phyloP scores from a whole-genome alignment of 1,139 yeast genomes.

The Arxiozyma bovina region DNA sequence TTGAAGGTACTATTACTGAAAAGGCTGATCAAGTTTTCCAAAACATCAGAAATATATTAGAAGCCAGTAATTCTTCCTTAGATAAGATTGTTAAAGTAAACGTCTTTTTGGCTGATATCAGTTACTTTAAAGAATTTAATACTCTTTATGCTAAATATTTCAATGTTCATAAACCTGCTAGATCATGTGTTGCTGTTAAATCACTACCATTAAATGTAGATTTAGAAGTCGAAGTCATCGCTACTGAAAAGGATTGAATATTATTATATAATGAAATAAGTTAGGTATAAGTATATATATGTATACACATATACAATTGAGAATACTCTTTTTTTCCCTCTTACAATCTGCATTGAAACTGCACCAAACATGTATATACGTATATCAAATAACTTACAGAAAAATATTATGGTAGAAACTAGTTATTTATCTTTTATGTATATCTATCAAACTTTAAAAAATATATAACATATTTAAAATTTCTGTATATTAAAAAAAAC shows the following conservation, averaged over 20 bases:
- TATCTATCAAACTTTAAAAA: neutral
- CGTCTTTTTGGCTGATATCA: slow-evolving; percentile 82
- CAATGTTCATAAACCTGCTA: slow-evolving; percentile 78
- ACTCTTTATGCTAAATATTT: slow-evolving; percentile 76
- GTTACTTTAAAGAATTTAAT: slow-evolving; percentile 73
- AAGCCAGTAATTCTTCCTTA: slow-evolving; percentile 61
- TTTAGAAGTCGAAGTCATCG: slow-evolving; percentile 69
- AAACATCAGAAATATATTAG: slow-evolving; percentile 67
- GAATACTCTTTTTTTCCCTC: neutral
- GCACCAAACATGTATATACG: too few species aligned
- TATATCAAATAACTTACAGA: too few species aligned
- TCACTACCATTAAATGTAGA: slow-evolving; percentile 77
- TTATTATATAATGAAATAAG: neutral
- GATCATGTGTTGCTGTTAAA: slow-evolving; percentile 90
- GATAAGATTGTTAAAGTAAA: slow-evolving; percentile 79
- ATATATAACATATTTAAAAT: neutral
- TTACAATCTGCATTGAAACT: too few species aligned
- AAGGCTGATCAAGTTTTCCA: slow-evolving; percentile 79
- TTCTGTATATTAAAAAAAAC: too few species aligned
- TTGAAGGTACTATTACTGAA: slow-evolving; percentile 66
- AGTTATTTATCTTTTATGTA: neutral
- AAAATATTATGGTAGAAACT: neutral
- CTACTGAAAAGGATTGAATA: slow-evolving; percentile 40
- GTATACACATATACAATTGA: too few species aligned
- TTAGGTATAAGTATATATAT: neutral